A percentile compares a stretch with the other conserved stretches of the same genome.
phyloP scores from a whole-genome alignment of 225 moss, liverwort and hornwort genomes.

The Climacium dendroides region DNA sequence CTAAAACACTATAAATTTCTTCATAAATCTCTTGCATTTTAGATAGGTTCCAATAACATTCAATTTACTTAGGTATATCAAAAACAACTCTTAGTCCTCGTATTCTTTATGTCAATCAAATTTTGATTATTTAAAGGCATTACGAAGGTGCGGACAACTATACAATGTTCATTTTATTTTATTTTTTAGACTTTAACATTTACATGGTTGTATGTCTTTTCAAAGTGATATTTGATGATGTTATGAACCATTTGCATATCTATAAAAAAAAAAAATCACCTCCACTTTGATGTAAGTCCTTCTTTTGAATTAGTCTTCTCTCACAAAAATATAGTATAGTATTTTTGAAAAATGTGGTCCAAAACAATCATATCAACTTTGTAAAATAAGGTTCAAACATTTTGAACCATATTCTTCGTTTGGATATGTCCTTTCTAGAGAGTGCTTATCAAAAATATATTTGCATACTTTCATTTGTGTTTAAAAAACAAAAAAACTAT shows the following conservation, averaged over 20 bases:
- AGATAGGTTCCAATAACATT: not conserved
- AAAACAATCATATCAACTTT: not conserved
- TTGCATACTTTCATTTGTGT: not conserved
- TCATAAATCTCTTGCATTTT: not conserved
- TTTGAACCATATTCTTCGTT: not conserved
- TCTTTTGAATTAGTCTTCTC: not conserved
- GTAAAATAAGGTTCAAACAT: not conserved
- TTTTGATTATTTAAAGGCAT: not conserved
- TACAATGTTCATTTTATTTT: too few relatives aligned
- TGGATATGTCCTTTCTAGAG: not conserved
- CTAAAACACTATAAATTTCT: fast-evolving
- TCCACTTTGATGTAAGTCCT: not conserved
- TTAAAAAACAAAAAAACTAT: not conserved
- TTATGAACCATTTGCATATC: not conserved
- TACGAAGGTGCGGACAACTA: fast-evolving
- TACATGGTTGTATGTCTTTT: too few relatives aligned
- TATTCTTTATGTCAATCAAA: too few relatives aligned
- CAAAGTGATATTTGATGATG: not conserved
- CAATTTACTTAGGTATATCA: not conserved
- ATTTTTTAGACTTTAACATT: not conserved
- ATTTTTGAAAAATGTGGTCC: not conserved
- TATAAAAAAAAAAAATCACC: not conserved
- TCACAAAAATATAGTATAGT: not conserved
- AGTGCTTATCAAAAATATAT: not conserved
- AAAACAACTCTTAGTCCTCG: not conserved